Percentiles rank a stretch among this genome's conserved stretches.
phyloP scores from a whole-genome alignment of 2,329 filamentous ascomycete species.

The Colletotrichum graminicola region DNA sequence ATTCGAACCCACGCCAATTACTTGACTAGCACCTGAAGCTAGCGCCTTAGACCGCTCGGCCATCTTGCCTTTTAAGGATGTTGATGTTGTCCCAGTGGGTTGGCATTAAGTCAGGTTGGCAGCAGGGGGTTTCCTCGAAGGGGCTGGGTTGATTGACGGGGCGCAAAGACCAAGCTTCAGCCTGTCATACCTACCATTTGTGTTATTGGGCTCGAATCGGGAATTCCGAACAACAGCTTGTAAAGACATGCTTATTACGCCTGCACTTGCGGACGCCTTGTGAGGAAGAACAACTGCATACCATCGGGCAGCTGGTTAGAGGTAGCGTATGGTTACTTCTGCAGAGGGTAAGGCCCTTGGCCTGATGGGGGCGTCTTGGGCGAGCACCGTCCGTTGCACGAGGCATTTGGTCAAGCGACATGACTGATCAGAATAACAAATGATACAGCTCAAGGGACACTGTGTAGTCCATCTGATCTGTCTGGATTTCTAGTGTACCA shows the following conservation, averaged over 20 bases:
- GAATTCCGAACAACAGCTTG: too few species aligned
- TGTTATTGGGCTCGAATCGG: not conserved
- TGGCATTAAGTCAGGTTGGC: not conserved
- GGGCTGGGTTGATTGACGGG: not conserved
- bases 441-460: not conserved
- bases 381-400: not conserved
- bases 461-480: not conserved
- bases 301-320: not conserved
- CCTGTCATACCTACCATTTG: too few species aligned
- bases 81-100: accelerated
- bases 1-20: slow-evolving; percentile 41
- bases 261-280: not conserved
- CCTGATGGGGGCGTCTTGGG: too few species aligned
- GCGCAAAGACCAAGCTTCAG: not conserved
- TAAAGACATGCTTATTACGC: not conserved
- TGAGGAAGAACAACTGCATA: not conserved
- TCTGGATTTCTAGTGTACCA: not conserved
- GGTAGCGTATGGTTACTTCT: not conserved
- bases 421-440: not conserved
- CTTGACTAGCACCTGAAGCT: slow-evolving; percentile 42
- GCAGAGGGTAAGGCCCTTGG: not conserved
- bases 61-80: slow-evolving; percentile 24
- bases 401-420: not conserved
- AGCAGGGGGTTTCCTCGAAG: too few species aligned
- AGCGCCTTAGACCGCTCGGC: slow-evolving; percentile 43